Base-by-base conservation (phyloP, 2,329 filamentous ascomycete species). In the Tolypocladium guangdongense region DNA sequence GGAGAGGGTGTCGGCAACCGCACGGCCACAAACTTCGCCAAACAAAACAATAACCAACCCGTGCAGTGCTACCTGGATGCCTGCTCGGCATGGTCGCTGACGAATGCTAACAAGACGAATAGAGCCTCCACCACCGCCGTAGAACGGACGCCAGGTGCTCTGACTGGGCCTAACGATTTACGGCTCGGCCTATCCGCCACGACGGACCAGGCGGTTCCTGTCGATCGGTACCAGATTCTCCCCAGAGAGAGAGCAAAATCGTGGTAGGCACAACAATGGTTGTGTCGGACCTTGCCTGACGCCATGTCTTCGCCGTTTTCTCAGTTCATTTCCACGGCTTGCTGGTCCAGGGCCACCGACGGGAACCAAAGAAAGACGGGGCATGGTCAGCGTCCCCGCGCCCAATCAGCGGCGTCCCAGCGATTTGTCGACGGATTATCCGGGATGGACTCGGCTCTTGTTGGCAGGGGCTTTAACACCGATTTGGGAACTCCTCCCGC, bases 331-430 rank as follows among this genome's bases (percentile, higher is more conserved):
- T 46, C 20, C 43, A 20, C 27, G 24, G 7, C 27, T 32, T 11
- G 24, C 27, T n/a, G 16, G 14, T 45, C 41, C 41, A 11, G 22
- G 39, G 12, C 14, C n/a, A 18, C 22, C n/a, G n/a, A n/a, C n/a
- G n/a, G 36, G 33, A 16, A 16, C 14, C 33, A 35, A 35, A 16
- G 33, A 35, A 30, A 16, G 41, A 45, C 14, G 41, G 14, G 22
- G 10, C 38, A 24, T 14, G 43, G 32, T 32, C 43, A 32, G 22
- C 43, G 43, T 32, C 35, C 22, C n/a, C 37, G 35, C 7, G 18
- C 36, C 64, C 63, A 66, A 66, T 66, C 58, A 65, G 3, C 49
- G 27, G 33, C 48, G 62, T 66, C 63, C 62, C 64, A 58, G 59
- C 55, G 56, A 56, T 55, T 46, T 49, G 58, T 59, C 50, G 57